A percentile compares a stretch with the other conserved stretches of the same genome.
Conservation (phyloP, 164 flowering plant genomes). For the Amborella trichopoda region DNA sequence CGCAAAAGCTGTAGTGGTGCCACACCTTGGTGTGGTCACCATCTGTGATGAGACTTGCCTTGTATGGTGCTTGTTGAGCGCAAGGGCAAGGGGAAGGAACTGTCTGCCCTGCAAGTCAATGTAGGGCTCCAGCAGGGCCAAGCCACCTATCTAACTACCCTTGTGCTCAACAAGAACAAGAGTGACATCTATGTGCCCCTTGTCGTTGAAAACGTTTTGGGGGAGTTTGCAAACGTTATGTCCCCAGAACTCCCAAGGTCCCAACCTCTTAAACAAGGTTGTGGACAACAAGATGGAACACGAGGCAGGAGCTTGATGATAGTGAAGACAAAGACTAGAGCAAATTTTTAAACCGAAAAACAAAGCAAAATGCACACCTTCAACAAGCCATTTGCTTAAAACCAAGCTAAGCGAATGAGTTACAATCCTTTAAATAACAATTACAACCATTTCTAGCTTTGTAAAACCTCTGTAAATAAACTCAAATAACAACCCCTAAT, state of each 20-base stretch:
- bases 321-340: no score
- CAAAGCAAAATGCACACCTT: no score
- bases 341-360: no score
- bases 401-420: no score
- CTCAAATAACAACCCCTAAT: no score
- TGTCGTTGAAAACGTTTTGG: background rate
- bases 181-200: background rate
- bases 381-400: no score
- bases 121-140: background rate
- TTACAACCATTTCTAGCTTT: no score
- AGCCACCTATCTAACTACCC: background rate
- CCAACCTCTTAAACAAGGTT: background rate
- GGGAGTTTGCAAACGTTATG: background rate
- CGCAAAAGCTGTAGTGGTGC: background rate
- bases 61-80: background rate
- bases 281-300: constrained; percentile 4
- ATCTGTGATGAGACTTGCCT: background rate
- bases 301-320: background rate
- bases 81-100: background rate
- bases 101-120: background rate
- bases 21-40: background rate
- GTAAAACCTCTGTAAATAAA: no score
- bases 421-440: no score
- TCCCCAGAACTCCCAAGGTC: background rate
- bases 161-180: background rate